A percentile compares a stretch with the other conserved stretches of the same genome.
These are phyloP conservation scores for Musa troglodytarum DNA, from an alignment of 176 grass and related monocot species.

Conservation along the genomic window DNA sequence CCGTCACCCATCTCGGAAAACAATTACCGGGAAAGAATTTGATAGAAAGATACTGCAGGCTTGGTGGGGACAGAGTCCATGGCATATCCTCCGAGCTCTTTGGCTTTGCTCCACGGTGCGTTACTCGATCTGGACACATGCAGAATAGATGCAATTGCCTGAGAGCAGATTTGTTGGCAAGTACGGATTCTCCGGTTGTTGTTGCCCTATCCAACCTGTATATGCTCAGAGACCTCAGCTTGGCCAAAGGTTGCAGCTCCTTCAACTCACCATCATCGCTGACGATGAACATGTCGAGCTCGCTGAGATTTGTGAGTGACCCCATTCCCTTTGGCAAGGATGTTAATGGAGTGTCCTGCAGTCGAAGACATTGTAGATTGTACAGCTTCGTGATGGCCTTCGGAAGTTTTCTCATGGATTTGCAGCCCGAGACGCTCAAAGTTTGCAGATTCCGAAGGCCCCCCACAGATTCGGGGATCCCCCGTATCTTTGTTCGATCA, in stretches of 20 bases:
- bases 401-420: conserved; percentile 48
- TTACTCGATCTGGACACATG: background rate
- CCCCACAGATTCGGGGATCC: conserved; percentile 56
- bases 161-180: conserved; percentile 48
- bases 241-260: conserved; percentile 49
- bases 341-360: conserved; percentile 44
- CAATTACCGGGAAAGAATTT: too few relatives aligned
- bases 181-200: conserved; percentile 1
- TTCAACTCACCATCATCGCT: conserved; percentile 50
- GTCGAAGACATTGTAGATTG: conserved; percentile 50
- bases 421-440: conserved; percentile 49
- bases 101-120: too few relatives aligned
- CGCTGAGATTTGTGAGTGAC: conserved; percentile 52
- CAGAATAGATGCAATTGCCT: conserved; percentile 50
- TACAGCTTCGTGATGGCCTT: conserved; percentile 45
- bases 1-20: background rate
- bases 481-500: conserved; percentile 48
- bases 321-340: conserved; percentile 56
- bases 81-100: too few relatives aligned
- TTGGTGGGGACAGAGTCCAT: too few relatives aligned
- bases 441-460: conserved; percentile 64
- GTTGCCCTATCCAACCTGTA: conserved; percentile 51
- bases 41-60: too few relatives aligned
- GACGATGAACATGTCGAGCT: conserved; percentile 54
- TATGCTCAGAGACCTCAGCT: conserved; percentile 55